Conservation (phyloP, 2,329 filamentous ascomycete genomes). For the Dryadomyces quercus-mongolicae region DNA sequence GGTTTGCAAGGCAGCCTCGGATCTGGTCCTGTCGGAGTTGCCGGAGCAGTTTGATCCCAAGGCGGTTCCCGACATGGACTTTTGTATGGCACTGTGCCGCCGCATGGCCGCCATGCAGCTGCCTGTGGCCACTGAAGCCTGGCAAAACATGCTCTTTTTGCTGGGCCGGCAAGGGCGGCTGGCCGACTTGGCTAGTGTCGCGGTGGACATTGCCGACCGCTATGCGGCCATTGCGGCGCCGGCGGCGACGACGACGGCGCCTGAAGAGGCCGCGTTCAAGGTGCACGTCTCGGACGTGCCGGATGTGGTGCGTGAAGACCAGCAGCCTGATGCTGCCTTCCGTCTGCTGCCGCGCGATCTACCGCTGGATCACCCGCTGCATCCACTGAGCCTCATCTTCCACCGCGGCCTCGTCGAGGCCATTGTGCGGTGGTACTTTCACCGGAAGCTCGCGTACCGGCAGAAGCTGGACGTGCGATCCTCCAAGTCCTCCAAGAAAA, state of each 20-base stretch:
- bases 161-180: constrained; percentile 31
- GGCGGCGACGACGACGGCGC: constrained; percentile 8
- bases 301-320: constrained; percentile 16
- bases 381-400: constrained; percentile 37
- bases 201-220: constrained; percentile 28
- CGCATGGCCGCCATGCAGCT: constrained; percentile 26
- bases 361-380: constrained; percentile 24
- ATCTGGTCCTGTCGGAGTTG: constrained; percentile 18
- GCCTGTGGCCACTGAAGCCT: constrained; percentile 26
- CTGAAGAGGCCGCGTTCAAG: constrained; percentile 25
- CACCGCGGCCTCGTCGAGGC: constrained; percentile 11
- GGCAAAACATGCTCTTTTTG: constrained; percentile 30
- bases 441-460: constrained; percentile 19
- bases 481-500: not conserved
- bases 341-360: constrained; percentile 28
- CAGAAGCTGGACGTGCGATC: not conserved
- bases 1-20: constrained; percentile 16
- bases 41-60: constrained; percentile 13
- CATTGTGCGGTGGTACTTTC: constrained; percentile 27
- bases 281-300: constrained; percentile 33
- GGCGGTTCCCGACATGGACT: constrained; percentile 14
- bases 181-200: constrained; percentile 31
- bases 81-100: constrained; percentile 21
- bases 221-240: constrained; percentile 17
- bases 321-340: constrained; percentile 16